These are phyloP conservation scores for Euphrasia arctica DNA, from an alignment of 305 asterid genomes.

Conservation along the genomic window DNA sequence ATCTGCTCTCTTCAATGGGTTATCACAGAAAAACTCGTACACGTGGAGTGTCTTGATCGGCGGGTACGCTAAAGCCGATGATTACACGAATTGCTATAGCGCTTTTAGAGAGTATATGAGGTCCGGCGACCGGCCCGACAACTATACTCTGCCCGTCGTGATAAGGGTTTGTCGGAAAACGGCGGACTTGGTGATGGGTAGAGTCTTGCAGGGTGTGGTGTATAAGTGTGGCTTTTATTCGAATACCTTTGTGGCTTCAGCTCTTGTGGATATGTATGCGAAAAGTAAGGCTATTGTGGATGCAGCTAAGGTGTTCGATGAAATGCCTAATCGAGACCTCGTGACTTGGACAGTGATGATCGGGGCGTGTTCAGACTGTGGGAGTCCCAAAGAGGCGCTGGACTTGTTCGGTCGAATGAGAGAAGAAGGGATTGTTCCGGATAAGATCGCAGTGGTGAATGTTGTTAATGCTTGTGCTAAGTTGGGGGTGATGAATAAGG, in stretches of 20 bases:
- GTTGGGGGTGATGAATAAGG: slow-evolving; percentile 52
- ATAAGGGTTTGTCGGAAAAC: slow-evolving; percentile 47
- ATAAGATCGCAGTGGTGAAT: slow-evolving; percentile 49
- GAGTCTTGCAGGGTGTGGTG: slow-evolving; percentile 43
- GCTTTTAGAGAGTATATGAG: slow-evolving; percentile 51
- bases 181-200: slow-evolving; percentile 40
- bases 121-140: slow-evolving; percentile 41
- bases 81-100: slow-evolving; percentile 34
- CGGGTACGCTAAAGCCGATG: slow-evolving; percentile 53
- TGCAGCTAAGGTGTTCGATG: slow-evolving; percentile 46
- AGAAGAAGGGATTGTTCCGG: slow-evolving; percentile 40
- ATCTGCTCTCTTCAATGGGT: slow-evolving; percentile 36
- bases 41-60: slow-evolving; percentile 67
- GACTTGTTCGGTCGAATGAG: slow-evolving; percentile 49
- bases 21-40: slow-evolving; percentile 35
- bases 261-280: slow-evolving; percentile 50
- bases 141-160: slow-evolving; percentile 49
- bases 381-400: slow-evolving; percentile 41
- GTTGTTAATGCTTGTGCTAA: slow-evolving; percentile 58
- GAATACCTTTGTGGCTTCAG: slow-evolving; percentile 38
- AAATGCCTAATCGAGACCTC: slow-evolving; percentile 48
- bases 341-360: slow-evolving; percentile 63
- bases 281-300: slow-evolving; percentile 42
- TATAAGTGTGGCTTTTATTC: slow-evolving; percentile 40
- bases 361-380: slow-evolving; percentile 55